A percentile compares a stretch with the other conserved stretches of the same genome.
These are phyloP conservation scores for Heimioporus punctisporus DNA, from an alignment of 1,284 basidiomycete species.

Conservation along the genomic window DNA sequence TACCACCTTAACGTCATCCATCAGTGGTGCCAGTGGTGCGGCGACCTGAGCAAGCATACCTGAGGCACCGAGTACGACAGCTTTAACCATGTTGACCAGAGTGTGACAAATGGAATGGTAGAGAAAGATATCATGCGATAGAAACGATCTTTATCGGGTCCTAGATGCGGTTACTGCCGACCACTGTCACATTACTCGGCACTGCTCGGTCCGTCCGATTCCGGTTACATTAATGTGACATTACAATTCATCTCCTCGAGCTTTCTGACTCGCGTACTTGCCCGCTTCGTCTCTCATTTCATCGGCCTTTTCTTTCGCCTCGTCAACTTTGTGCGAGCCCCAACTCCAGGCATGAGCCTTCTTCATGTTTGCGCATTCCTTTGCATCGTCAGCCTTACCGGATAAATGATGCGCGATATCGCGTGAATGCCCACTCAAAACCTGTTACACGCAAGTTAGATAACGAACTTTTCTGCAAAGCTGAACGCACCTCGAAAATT, in stretches of 20 bases:
- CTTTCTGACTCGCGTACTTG: slow-evolving; percentile 13
- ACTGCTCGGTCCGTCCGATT: no score
- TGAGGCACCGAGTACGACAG: slow-evolving; percentile 92
- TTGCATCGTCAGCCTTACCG: slow-evolving; percentile 9
- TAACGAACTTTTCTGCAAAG: no score
- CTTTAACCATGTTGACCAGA: slow-evolving; percentile 76
- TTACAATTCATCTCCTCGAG: slow-evolving; percentile 20
- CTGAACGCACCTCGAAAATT: slow-evolving; percentile 36
- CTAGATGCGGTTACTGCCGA: slow-evolving; percentile 20
- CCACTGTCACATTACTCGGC: not conserved
- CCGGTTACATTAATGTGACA: no score
- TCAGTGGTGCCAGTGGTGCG: not conserved
- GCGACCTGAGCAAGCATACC: slow-evolving; percentile 45
- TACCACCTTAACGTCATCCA: slow-evolving; percentile 59
- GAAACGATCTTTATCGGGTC: slow-evolving; percentile 19
- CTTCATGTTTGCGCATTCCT: slow-evolving; percentile 17
- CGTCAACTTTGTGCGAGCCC: slow-evolving; percentile 29
- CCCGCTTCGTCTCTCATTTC: not conserved
- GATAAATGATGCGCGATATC: slow-evolving; percentile 13
- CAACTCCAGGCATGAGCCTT: slow-evolving; percentile 17
- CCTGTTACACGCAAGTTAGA: slow-evolving; percentile 20
- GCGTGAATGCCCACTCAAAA: slow-evolving; percentile 35
- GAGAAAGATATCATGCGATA: no score
- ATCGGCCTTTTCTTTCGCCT: slow-evolving; percentile 26
- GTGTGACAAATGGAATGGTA: slow-evolving; percentile 26